Evolutionary conservation across 352 stramenopile genomes (phyloP), one percentile per base, ranked within the genome.

Genomic region (Globisporangium splendens): DNA sequence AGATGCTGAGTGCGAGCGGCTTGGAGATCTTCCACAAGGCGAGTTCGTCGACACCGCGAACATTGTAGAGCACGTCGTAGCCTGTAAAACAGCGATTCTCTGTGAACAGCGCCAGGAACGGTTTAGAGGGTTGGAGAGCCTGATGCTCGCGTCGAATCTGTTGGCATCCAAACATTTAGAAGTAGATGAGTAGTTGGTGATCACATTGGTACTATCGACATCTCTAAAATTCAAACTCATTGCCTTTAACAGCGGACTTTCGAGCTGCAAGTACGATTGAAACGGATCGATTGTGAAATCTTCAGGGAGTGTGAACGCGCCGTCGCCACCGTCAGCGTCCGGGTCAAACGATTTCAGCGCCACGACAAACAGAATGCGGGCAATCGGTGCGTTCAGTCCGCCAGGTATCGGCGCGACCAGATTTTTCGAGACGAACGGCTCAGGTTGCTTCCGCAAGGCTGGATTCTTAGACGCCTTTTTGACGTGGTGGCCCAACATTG

Each of bases 131-230:
- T 58, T 83, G 68, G 43, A 74, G 74, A 4, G 68, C 74, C 46
- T 75, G 54, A n/a, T 85, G 76, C 21, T 90, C 78, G 3, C 62
- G 68, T 17, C 76, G 73, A 58, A 87, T 86, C 75, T 86, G 38
- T 31, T 31, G 14, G 22, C 8, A 58, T 21, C 28, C 33, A 46
- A 21, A 50, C 2, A 49, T 15, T 2, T 3, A 43, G n/a, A 8
- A 13, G 15, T 4, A 20, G 50, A 7, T 38, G 18, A 61, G 28
- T 31, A 31, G 24, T 31, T 31, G 24, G 24, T 31, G 5, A 5
- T 31, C 24, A 31, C 24, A 6, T 31, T 31, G 24, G 24, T 31
- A 5, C 24, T 31, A 31, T 31, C 24, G 24, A 31, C 24, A 31
- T 2, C 24, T 31, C 24, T 31, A 31, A 31, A 31, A 31, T 14